phyloP scores from a whole-genome alignment of 176 grass and related monocot genomes.

The Dactylis glomerata region DNA sequence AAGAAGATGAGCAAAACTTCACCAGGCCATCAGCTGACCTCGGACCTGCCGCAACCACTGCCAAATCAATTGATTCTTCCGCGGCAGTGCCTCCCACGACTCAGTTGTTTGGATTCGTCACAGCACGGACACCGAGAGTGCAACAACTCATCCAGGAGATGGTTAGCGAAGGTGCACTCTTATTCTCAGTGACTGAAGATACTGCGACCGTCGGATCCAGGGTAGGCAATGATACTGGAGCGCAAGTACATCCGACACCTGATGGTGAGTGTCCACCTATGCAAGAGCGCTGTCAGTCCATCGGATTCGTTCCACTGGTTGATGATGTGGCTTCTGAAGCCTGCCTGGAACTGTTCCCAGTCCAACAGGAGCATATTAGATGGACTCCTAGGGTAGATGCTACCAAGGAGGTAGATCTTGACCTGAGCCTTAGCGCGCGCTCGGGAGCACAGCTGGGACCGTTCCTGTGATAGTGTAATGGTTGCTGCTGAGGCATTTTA shows the following conservation, averaged over 20 bases:
- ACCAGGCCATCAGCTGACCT: background rate
- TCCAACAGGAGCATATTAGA: slow-evolving; percentile 39
- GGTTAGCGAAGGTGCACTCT: slow-evolving; percentile 33
- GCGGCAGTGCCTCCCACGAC: background rate
- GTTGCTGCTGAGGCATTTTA: background rate
- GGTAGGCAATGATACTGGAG: background rate
- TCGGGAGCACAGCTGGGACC: background rate
- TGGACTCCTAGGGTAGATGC: background rate
- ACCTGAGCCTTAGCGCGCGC: slow-evolving; percentile 30
- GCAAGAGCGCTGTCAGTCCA: background rate
- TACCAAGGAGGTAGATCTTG: slow-evolving; percentile 30
- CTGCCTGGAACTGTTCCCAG: slow-evolving; percentile 61
- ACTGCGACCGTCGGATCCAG: background rate
- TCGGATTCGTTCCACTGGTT: slow-evolving; percentile 4
- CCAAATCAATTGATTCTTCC: background rate
- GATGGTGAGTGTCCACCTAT: background rate
- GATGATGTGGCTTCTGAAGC: background rate
- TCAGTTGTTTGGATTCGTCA: slow-evolving; percentile 19
- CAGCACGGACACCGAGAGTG: background rate
- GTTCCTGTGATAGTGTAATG: background rate
- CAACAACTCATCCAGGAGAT: slow-evolving; percentile 46
- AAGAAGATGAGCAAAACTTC: slow-evolving; percentile 6
- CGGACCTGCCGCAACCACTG: background rate
- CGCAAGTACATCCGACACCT: background rate
- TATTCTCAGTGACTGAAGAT: slow-evolving; percentile 23